Conservation (phyloP, 345 rosid genomes). For the Geranium brycei region DNA sequence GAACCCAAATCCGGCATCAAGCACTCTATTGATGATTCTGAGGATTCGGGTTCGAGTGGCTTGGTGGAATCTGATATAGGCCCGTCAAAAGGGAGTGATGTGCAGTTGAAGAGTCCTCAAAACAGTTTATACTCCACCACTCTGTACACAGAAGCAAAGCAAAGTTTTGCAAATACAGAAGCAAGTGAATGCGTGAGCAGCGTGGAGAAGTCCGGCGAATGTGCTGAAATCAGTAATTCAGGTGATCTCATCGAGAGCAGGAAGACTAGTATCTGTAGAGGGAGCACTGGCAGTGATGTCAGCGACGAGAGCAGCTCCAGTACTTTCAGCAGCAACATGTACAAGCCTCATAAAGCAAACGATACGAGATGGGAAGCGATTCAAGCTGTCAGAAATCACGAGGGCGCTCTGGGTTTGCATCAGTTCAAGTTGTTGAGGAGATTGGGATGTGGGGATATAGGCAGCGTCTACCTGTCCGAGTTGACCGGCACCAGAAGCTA, state of each 20-base stretch:
- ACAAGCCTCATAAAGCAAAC: constrained; percentile 71
- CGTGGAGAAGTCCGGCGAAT: constrained; percentile 24
- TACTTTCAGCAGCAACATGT: constrained; percentile 34
- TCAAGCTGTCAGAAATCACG: constrained; percentile 36
- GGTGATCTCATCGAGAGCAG: constrained; percentile 28
- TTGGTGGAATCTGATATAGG: constrained; percentile 27
- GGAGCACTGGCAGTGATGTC: constrained; percentile 54
- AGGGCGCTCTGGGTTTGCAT: constrained; percentile 36
- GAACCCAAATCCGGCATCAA: constrained; percentile 13
- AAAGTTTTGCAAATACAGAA: constrained; percentile 50
- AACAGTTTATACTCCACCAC: constrained; percentile 40
- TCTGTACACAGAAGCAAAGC: constrained; percentile 37
- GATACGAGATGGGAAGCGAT: constrained; percentile 80
- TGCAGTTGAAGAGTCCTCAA: constrained; percentile 30
- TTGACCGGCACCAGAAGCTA: constrained; percentile 41
- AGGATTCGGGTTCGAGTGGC: constrained; percentile 23
- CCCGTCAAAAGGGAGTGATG: constrained; percentile 15
- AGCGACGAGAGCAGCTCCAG: constrained; percentile 65
- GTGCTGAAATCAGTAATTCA: constrained; percentile 27
- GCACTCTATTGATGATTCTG: constrained; percentile 19
- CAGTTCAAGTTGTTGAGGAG: constrained; percentile 46
- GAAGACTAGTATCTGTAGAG: constrained; percentile 42
- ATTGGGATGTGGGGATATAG: constrained; percentile 78
- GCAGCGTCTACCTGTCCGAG: constrained; percentile 74
- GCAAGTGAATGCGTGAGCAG: constrained; percentile 39